Percentiles rank a stretch among this genome's conserved stretches.
Evolutionary conservation across 768 basidiomycete species (phyloP).

Genomic region (Pulveroboletus sp.): DNA sequence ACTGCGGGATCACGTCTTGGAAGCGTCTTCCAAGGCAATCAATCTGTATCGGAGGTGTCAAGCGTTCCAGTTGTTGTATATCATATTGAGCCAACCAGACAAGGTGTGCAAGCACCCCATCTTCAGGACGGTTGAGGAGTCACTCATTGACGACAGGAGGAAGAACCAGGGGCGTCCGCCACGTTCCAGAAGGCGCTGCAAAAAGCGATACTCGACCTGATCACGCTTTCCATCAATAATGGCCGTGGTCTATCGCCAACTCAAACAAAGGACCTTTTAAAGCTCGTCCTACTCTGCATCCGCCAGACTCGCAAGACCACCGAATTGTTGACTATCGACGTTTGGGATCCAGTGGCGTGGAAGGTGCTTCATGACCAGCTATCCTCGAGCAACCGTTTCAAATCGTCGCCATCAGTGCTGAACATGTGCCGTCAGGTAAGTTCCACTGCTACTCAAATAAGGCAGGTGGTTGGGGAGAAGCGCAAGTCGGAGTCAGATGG

Average conservation of each 20-base stretch:
- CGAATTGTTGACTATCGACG: conserved; percentile 28
- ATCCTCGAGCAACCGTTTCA: conserved; percentile 51
- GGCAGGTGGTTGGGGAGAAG: conserved; percentile 25
- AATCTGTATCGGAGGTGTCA: conserved; percentile 78
- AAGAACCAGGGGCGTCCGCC: conserved; percentile 37
- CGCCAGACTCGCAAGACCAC: conserved; percentile 54
- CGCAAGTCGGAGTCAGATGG: conserved; percentile 35
- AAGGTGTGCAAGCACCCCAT: conserved; percentile 14
- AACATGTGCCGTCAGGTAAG: conserved; percentile 63
- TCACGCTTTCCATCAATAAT: conserved; percentile 47
- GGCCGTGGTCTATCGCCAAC: conserved; percentile 45
- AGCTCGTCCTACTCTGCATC: conserved; percentile 58
- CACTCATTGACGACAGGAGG: conserved; percentile 25
- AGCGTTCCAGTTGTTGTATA: conserved; percentile 65
- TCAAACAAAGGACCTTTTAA: conserved; percentile 78
- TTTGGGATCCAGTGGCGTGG: conserved; percentile 66
- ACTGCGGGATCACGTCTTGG: conserved; percentile 56
- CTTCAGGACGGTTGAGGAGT: neutral
- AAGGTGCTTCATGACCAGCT: conserved; percentile 44
- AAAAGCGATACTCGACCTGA: conserved; percentile 42
- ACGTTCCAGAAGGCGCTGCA: conserved; percentile 47
- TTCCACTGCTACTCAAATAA: conserved; percentile 12
- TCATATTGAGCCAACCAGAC: conserved; percentile 46
- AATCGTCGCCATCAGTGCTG: conserved; percentile 54
- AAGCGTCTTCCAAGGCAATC: conserved; percentile 51